Evolutionary conservation across 768 basidiomycete genomes (phyloP).

Genomic region (Trametes cingulata): DNA sequence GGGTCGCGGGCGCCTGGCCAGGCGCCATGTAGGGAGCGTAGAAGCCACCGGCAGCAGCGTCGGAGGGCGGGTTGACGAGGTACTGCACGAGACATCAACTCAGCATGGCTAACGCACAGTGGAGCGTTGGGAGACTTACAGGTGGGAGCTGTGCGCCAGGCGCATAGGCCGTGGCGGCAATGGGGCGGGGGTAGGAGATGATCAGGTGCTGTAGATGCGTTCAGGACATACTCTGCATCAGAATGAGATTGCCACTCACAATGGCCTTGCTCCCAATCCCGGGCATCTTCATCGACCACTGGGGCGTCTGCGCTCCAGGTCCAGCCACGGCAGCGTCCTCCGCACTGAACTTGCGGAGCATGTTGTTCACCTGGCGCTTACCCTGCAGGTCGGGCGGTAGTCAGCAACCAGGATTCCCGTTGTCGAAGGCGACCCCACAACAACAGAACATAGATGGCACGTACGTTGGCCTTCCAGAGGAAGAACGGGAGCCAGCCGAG

Average conservation of each 20-base stretch:
- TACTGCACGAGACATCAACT: conserved; percentile 16
- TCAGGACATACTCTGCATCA: neutral
- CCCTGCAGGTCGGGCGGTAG: conserved; percentile 43
- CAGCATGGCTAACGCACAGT: neutral
- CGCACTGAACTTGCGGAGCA: conserved; percentile 43
- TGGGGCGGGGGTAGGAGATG: conserved; percentile 39
- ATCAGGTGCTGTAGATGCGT: conserved; percentile 36
- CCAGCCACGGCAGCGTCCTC: conserved; percentile 37
- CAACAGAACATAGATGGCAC: neutral
- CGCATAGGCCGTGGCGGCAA: conserved; percentile 40
- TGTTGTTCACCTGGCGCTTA: conserved; percentile 37
- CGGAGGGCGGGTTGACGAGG: conserved; percentile 43
- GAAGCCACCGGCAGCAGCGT: conserved; percentile 31
- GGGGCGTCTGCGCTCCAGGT: conserved; percentile 32
- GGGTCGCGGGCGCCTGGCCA: conserved; percentile 27
- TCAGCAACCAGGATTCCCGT: neutral
- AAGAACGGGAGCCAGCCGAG: conserved; percentile 44
- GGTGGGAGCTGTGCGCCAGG: conserved; percentile 46
- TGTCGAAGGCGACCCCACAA: neutral
- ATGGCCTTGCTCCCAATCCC: conserved; percentile 39
- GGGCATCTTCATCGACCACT: conserved; percentile 45
- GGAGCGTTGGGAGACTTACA: conserved; percentile 29
- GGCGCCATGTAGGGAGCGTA: conserved; percentile 33
- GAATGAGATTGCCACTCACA: conserved; percentile 29
- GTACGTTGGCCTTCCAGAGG: conserved; percentile 50